A percentile compares a stretch with the other conserved stretches of the same genome.
Conservation (phyloP, 768 basidiomycete species). For the Tylopilus plumbeoviolaceoides region DNA sequence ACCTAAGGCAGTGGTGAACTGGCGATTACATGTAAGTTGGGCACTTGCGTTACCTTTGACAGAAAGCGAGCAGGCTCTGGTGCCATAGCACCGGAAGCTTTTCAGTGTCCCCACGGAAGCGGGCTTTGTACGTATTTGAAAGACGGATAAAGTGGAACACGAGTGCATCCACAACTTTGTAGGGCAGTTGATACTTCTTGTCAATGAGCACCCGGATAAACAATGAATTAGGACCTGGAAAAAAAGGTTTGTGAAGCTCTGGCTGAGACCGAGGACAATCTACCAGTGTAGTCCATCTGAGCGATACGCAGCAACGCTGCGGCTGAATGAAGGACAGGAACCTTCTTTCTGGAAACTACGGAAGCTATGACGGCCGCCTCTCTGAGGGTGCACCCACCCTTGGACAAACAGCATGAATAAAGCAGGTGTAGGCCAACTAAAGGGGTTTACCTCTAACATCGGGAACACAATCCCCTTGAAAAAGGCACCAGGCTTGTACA, state of each 20-base stretch:
- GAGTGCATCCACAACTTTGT: slow-evolving; percentile 95
- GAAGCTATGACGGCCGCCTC: slow-evolving; percentile 95
- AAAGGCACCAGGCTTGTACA: slow-evolving; percentile 97
- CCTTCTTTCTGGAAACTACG: slow-evolving; percentile 82
- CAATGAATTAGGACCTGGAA: slow-evolving; percentile 80
- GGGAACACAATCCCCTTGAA: slow-evolving; percentile 99
- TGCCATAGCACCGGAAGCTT: slow-evolving; percentile 98
- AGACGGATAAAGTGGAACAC: slow-evolving; percentile 98
- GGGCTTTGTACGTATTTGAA: slow-evolving; percentile 84
- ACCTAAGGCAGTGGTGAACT: slow-evolving; percentile 45
- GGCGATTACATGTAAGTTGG: not conserved
- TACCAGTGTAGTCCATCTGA: slow-evolving; percentile 94
- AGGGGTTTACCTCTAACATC: slow-evolving; percentile 71
- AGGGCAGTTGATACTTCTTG: slow-evolving; percentile 97
- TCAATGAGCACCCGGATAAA: slow-evolving; percentile 96
- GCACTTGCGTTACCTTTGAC: slow-evolving; percentile 66
- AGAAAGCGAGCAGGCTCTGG: slow-evolving; percentile 91
- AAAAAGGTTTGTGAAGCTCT: not conserved
- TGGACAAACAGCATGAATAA: not conserved
- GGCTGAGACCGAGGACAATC: slow-evolving; percentile 2
- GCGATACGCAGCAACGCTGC: slow-evolving; percentile 91
- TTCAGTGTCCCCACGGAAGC: slow-evolving; percentile 62
- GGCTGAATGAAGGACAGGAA: slow-evolving; percentile 95
- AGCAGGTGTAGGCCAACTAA: slow-evolving; percentile 27
- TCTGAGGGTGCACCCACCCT: slow-evolving; percentile 84